Percentiles rank a stretch among this genome's conserved stretches.
Evolutionary conservation across 75 land plant species (phyloP).

Genomic region (Sequoiadendron giganteum): DNA sequence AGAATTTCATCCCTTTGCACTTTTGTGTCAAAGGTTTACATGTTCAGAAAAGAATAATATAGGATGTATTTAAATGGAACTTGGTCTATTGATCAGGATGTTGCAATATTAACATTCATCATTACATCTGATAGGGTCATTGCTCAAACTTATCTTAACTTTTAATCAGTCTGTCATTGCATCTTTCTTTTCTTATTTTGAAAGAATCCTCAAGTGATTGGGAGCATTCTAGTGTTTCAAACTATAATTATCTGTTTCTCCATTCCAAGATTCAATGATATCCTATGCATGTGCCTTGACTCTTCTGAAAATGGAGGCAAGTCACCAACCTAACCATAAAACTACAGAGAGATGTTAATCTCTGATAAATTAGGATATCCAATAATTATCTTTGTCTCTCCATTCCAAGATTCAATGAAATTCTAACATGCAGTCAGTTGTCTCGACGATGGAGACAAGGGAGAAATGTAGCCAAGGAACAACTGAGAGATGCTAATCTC

Average conservation of each 20-base stretch:
- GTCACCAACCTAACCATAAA: background rate
- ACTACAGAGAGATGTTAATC: background rate
- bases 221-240: background rate
- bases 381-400: too few species aligned
- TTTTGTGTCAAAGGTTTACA: too few species aligned
- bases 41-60: too few species aligned
- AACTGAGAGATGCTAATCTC: background rate
- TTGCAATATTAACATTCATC: too few species aligned
- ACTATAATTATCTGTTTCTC: background rate
- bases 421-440: background rate
- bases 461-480: too few species aligned
- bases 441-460: background rate
- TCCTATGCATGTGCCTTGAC: background rate
- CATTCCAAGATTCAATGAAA: background rate
- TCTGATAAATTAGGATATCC: background rate
- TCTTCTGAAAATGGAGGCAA: background rate
- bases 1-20: too few species aligned
- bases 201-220: background rate
- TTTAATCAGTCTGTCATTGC: too few species aligned
- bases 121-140: too few species aligned
- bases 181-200: background rate
- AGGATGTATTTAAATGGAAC: too few species aligned
- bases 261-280: background rate
- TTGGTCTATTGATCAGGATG: too few species aligned
- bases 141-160: too few species aligned